Evolutionary conservation across 768 basidiomycete species (phyloP), one percentile per base, ranked within the genome.

Genomic region (Serpula lacrymans): DNA sequence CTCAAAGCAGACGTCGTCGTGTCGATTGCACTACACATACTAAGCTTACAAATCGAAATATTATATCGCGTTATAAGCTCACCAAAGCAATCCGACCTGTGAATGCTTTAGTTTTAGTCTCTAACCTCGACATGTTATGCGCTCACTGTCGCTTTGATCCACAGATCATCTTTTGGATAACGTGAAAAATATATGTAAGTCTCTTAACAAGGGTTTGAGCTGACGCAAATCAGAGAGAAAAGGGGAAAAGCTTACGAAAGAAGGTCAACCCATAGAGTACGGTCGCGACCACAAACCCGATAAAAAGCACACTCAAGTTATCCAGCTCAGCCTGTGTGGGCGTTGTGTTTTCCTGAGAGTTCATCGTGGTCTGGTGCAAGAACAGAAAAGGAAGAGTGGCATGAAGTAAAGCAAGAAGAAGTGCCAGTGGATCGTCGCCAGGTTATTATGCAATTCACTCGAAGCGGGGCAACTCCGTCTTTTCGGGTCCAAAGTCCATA

Each of bases 181-280:
- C 57, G 49, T 13, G 59, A 45, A 37, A 50, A 54, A 45, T 63
- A 62, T 8, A 62, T 42, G 46, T 64, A 62, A 1, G 45, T 41
- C 39, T 62, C 60, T 62, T n/a, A n/a, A 42, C 33, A 16, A 34
- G 5, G 3, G 16, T 6, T 2, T 11, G 8, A 11, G 20, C 6
- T 10, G 10, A 11, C 7, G 23, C 35, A 5, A 39, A 22, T 27
- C 12, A 34, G 1, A 14, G 18, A 10, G 18, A 2, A 11, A 32
- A 16, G 3, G 2, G 22, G 16, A 5, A 14, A 3, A 41, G 51
- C 59, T 6, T 37, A 57, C 60, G 62, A 45, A 62, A 62, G 41
- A 62, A 64, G 20, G 62, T 62, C 25, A 62, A 47, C 23, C 60
- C 62, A n/a, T 62, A 64, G 11, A 62, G 42, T 1, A 58, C 42